Evolutionary conservation across 441 rosid genomes (phyloP).

Genomic region (Cnidoscolus chayamansa): DNA sequence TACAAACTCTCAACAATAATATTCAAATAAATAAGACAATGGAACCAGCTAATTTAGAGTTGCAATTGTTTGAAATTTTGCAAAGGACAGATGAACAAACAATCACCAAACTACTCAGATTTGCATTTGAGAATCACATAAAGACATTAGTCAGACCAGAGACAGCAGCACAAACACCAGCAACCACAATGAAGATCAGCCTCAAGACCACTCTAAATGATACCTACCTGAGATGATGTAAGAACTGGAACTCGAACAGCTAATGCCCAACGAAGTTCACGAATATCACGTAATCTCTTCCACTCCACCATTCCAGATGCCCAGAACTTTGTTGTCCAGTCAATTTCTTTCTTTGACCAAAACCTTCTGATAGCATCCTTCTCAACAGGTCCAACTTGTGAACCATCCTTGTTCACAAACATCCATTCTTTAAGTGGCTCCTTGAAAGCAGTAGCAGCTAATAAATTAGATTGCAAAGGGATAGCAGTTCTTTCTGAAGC

Average conservation of each 20-base stretch:
- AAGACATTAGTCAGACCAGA: not conserved
- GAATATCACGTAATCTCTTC: constrained; percentile 95
- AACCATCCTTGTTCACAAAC: constrained; percentile 74
- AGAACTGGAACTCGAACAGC: constrained; percentile 92
- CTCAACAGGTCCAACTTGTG: constrained; percentile 88
- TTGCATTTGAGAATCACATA: constrained; percentile 2
- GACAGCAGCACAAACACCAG: constrained; percentile 10
- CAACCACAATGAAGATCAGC: constrained; percentile 19
- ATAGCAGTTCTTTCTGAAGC: constrained; percentile 96
- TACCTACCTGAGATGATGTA: constrained; percentile 79
- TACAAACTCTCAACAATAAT: not conserved
- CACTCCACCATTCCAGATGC: constrained; percentile 96
- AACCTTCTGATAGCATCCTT: constrained; percentile 95
- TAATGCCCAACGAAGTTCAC: constrained; percentile 98
- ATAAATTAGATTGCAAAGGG: constrained; percentile 94
- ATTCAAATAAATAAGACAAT: not conserved
- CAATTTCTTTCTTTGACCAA: constrained; percentile 92
- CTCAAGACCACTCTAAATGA: constrained; percentile 21
- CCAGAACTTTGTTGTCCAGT: constrained; percentile 90
- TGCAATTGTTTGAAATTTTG: not conserved
- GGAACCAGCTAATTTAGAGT: not conserved
- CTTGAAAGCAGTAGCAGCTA: constrained; percentile 99
- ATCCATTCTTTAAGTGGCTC: constrained; percentile 99
- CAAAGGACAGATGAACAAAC: not conserved
- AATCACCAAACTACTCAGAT: not conserved